Evolutionary conservation across 176 grass and related monocot genomes (phyloP).

Genomic region (Microstegium vimineum): DNA sequence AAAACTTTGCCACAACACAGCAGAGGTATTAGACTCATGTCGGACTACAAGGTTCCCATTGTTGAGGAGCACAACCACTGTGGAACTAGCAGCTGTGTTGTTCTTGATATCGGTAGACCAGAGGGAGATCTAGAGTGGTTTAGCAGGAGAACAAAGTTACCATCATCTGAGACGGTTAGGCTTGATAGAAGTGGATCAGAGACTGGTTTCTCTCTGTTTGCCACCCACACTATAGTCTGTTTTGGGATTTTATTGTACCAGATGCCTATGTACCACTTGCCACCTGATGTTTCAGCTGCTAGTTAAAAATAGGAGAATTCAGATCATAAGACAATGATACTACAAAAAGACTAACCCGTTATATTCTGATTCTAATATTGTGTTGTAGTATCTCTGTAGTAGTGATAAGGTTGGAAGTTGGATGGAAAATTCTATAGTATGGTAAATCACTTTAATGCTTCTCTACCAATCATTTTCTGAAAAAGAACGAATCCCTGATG

Average conservation of each 20-base stretch:
- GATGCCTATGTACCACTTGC: constrained; percentile 37
- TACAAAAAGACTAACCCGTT: background rate
- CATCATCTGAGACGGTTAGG: constrained; percentile 28
- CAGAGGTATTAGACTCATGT: background rate
- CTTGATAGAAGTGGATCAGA: constrained; percentile 18
- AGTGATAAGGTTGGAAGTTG: background rate
- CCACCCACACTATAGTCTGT: constrained; percentile 44
- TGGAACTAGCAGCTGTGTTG: background rate
- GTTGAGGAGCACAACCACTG: constrained; percentile 22
- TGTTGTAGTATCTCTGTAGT: background rate
- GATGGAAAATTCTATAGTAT: background rate
- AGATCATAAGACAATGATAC: background rate
- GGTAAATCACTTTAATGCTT: no score
- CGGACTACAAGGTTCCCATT: constrained; percentile 40
- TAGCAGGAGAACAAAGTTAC: constrained; percentile 24
- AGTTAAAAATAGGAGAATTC: background rate
- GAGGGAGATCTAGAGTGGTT: background rate
- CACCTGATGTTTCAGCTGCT: constrained; percentile 3
- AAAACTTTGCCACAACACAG: constrained; percentile 44
- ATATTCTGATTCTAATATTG: background rate
- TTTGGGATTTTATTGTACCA: constrained; percentile 44
- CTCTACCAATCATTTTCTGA: background rate
- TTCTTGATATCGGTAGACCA: constrained; percentile 34
- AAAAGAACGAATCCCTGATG: background rate
- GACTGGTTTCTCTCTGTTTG: constrained; percentile 41